Conservation (phyloP, 306 rosid species). For the Dalbergia oliveri region DNA sequence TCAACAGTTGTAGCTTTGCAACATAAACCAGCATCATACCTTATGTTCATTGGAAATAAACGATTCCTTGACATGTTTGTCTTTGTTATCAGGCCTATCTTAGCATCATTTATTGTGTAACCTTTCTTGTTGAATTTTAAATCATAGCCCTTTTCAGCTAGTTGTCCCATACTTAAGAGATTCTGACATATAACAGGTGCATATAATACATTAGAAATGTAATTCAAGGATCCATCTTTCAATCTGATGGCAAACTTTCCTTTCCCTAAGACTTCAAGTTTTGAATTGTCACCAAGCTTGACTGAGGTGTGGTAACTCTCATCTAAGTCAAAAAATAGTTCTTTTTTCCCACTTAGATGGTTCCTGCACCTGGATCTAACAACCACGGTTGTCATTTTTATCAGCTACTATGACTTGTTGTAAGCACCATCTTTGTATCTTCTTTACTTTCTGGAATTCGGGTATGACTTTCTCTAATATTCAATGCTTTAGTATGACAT, state of each 20-base stretch:
- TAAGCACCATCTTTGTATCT: too few species aligned
- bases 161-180: neutral
- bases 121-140: neutral
- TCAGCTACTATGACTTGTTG: too few species aligned
- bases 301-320: neutral
- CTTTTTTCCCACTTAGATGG: neutral
- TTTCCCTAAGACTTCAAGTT: too few species aligned
- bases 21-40: neutral
- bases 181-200: neutral
- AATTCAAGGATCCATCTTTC: neutral
- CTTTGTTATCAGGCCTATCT: neutral
- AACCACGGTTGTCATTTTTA: neutral
- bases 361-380: neutral
- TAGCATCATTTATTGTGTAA: neutral
- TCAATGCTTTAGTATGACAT: too few species aligned
- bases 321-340: too few species aligned
- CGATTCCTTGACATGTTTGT: neutral
- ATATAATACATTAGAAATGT: neutral
- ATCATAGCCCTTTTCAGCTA: neutral
- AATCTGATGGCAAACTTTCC: too few species aligned
- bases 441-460: too few species aligned
- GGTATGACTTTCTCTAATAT: too few species aligned
- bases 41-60: neutral
- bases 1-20: neutral
- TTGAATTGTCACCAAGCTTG: too few species aligned